Conservation (phyloP, 306 rosid genomes). For the Luffa acutangula region DNA sequence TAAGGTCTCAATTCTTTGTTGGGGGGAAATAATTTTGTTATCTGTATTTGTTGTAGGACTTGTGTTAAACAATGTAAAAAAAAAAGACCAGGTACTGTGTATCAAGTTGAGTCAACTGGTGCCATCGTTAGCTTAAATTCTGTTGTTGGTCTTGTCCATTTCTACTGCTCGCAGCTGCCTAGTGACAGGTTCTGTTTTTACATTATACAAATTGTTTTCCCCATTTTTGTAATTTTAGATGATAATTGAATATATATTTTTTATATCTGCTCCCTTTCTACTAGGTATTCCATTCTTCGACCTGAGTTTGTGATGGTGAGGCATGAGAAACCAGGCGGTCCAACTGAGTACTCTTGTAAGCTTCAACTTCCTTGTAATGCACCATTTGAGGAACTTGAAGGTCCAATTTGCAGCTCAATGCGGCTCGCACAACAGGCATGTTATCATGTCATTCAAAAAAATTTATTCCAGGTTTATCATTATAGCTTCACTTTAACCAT, state of each 20-base stretch:
- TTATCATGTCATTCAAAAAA: constrained; percentile 3
- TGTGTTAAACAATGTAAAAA: too few relatives aligned
- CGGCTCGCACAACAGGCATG: constrained; percentile 96
- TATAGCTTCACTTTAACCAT: constrained; percentile 12
- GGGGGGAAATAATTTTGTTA: too few relatives aligned
- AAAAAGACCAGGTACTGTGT: constrained; percentile 52
- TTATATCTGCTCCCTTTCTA: not conserved
- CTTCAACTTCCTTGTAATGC: constrained; percentile 99
- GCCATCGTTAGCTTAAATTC: constrained; percentile 97
- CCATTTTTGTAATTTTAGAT: not conserved
- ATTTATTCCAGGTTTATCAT: not conserved
- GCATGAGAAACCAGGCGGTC: constrained; percentile 83
- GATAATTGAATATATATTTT: not conserved
- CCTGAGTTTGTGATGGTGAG: constrained; percentile 94
- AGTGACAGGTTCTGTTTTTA: constrained; percentile 71
- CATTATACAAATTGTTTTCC: not conserved
- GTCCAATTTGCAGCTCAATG: constrained; percentile 89
- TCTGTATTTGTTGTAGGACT: too few relatives aligned
- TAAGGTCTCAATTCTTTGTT: too few relatives aligned
- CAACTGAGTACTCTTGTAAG: constrained; percentile 90
- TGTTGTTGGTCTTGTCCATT: constrained; percentile 92
- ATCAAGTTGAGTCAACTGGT: constrained; percentile 97
- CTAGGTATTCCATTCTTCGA: constrained; percentile 90
- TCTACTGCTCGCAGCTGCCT: constrained; percentile 98
- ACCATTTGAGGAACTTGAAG: constrained; percentile 94